phyloP scores from a whole-genome alignment of 2,329 filamentous ascomycete species.

The Furcasterigmium furcatum region DNA sequence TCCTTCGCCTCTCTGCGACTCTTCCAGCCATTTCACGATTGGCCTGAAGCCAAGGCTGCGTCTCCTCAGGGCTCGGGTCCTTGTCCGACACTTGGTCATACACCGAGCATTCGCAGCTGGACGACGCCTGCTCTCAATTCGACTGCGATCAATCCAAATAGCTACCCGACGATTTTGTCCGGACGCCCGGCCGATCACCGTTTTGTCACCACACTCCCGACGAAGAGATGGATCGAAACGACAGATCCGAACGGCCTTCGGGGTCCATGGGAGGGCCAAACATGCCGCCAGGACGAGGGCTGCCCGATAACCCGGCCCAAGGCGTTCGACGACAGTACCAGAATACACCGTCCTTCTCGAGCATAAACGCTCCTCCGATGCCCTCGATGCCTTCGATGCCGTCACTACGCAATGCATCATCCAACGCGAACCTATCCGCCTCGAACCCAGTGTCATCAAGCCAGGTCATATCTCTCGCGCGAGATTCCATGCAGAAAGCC shows the following conservation, averaged over 20 bases:
- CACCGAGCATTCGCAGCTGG: no score
- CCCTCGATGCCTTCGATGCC: conserved; percentile 44
- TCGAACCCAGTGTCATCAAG: conserved; percentile 52
- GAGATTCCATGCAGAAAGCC: conserved; percentile 65
- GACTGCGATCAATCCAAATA: no score
- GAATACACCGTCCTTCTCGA: conserved; percentile 30
- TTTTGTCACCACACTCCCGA: no score
- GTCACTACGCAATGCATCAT: conserved; percentile 41
- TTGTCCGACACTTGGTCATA: no score
- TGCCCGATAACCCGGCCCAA: conserved; percentile 36
- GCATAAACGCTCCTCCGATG: conserved; percentile 28
- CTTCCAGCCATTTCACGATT: neutral
- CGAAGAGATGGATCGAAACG: conserved; percentile 8
- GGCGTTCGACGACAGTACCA: conserved; percentile 31
- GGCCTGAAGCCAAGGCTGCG: neutral
- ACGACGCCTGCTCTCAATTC: no score
- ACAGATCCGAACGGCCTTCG: conserved; percentile 17
- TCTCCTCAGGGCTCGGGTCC: no score
- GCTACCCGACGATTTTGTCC: no score
- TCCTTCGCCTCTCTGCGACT: neutral
- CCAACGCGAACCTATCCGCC: conserved; percentile 44
- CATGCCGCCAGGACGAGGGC: conserved; percentile 29
- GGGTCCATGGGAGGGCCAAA: conserved; percentile 25
- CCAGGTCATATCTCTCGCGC: conserved; percentile 63
- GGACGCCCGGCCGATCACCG: no score